Conservation (phyloP, 192 early-diverging fungal species). For the Dissophora ornata region DNA sequence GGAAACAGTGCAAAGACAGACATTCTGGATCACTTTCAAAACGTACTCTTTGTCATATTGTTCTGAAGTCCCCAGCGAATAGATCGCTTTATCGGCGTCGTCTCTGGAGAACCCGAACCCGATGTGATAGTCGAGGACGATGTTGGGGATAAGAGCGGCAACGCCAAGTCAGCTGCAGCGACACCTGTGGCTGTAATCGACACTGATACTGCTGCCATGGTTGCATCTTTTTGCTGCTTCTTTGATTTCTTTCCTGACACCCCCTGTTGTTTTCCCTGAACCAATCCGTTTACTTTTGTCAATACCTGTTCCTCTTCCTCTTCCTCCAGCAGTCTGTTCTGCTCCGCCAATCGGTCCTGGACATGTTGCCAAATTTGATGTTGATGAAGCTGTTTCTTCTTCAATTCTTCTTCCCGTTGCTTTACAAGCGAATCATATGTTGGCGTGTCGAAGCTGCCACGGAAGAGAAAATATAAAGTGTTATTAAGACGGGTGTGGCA, state of each 20-base stretch:
- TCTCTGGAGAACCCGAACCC: conserved; percentile 23
- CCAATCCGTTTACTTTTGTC: neutral
- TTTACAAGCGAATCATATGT: conserved; percentile 28
- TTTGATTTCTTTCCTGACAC: conserved; percentile 21
- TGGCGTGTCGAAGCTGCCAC: conserved; percentile 33
- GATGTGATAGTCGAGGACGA: conserved; percentile 32
- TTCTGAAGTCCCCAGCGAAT: conserved; percentile 45
- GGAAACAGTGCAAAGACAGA: too few relatives aligned
- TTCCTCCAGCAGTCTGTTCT: conserved; percentile 33
- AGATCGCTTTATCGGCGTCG: conserved; percentile 26
- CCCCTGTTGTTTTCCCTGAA: too few relatives aligned
- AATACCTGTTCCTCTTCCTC: conserved; percentile 15
- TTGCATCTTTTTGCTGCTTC: neutral
- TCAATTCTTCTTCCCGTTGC: conserved; percentile 31
- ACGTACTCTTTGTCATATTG: conserved; percentile 43
- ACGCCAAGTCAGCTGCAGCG: neutral
- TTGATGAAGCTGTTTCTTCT: conserved; percentile 33
- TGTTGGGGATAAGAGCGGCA: conserved; percentile 2
- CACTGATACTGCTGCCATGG: neutral
- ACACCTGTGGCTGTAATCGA: neutral
- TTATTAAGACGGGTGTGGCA: neutral
- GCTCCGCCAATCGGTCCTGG: conserved; percentile 45
- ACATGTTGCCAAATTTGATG: conserved; percentile 53
- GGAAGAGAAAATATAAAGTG: neutral
- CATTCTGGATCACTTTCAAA: too few relatives aligned